Base-by-base conservation (phyloP, 768 basidiomycete species). In the Lyophyllum decastes region DNA sequence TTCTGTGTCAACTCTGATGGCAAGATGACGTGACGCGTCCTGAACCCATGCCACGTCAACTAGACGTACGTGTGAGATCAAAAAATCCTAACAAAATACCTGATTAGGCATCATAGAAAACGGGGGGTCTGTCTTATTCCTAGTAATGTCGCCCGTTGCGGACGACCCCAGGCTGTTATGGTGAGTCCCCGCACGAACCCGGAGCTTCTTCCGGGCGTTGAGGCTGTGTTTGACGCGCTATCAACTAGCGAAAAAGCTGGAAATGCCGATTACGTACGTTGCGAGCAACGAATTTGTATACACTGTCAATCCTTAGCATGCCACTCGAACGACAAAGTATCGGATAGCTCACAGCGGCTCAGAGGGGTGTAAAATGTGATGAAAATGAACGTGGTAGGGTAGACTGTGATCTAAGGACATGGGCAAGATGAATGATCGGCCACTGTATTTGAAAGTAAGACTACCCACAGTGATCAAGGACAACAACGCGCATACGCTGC, bases 211-310 rank as follows among this genome's bases (percentile, higher is more conserved):
- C 16, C 58, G 58, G 4, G 58, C 58, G 24, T 60, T 60, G 9
- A 60, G 58, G 22, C 58, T 60, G 26, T 12, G 19, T 11, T 1
- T 5, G 30, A 30, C 19, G 12, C 16, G 38, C 11, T 22, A 25
- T 46, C n/a, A 45, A 19, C 16, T 2, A 30, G 10, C 45, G 30
- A 21, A 27, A 7, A 38, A 16, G 3, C 14, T 38, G 12, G 19
- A 19, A 21, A 9, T 38, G 40, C 11, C 30, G 12, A 5, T 16
- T 16, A 54, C 58, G 27, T 40, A 59, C 58, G 58, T 59, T 2
- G 58, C 58, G 35, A 59, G 52, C 35, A 59, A 45, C 11, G 58
- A 59, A 26, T 59, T 59, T 21, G 58, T 59, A n/a, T 59, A 59
- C 19, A 59, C 58, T 59, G 46, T 34, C 16, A 34, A 30, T 25